Evolutionary conservation across 2,329 filamentous ascomycete genomes (phyloP), one percentile per base, ranked within the genome.

Genomic region (Epichloe typhina): DNA sequence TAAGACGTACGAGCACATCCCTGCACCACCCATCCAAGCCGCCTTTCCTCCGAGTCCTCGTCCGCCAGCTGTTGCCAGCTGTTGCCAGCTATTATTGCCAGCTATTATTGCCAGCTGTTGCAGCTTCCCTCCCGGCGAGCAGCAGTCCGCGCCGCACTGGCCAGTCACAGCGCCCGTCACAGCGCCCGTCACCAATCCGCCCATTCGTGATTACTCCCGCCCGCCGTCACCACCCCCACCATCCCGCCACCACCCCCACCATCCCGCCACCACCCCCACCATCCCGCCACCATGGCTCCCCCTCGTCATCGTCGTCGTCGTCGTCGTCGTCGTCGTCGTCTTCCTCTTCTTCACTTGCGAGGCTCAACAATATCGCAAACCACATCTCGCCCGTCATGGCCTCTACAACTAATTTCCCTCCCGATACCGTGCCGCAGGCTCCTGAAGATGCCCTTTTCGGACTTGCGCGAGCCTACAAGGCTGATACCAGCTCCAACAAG

Each of bases 361-460:
- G 79, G 66, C 69, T 83, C 53, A 73, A 76, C 60, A 82, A 73
- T 61, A 77, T 88, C 61, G 75, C 77, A 60, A 74, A 72, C 64
- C 88, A 93, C 69, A 84, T 93, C 77, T 77, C 81, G 64, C 75
- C 80, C 56, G 66, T 70, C 61, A 70, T 70, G 67, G 59, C 64
- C 55, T 61, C 65, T 51, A 57, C 61, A 50, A 84, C 86, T 59
- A 80, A 77, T 63, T 95, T 95, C 72, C 79, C 83, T 54, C 77
- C 84, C 62, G 79, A 86, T 63, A 73, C 77, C 57, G 88, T 96
- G 53, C 87, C 90, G 61, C 84, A 91, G 70, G 93, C 93, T 54
- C 90, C 93, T 46, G 90, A 95, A 68, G 93, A 98, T 71, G 83
- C 91, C 57, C 80, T 98, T 65, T 98, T 98, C 65, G 90, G 91